A percentile compares a stretch with the other conserved stretches of the same genome.
These are phyloP conservation scores for Scedosporium dehoogii DNA, from an alignment of 2,329 filamentous ascomycete genomes.

Conservation along the genomic window DNA sequence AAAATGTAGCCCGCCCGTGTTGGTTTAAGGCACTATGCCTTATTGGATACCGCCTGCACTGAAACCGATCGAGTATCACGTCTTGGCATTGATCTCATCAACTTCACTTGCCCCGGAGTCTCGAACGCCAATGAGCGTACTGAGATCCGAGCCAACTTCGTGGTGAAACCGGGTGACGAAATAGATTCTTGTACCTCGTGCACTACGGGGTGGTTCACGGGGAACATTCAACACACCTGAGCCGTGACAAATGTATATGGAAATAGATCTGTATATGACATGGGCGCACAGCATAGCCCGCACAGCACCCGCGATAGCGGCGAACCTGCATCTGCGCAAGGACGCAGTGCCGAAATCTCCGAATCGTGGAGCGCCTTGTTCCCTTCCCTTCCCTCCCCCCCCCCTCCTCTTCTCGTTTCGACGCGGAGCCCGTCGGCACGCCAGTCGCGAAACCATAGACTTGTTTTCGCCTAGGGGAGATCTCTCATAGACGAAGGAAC, in stretches of 20 bases:
- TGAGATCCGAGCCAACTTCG: too few relatives aligned
- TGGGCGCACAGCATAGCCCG: too few relatives aligned
- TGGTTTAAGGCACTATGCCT: background rate
- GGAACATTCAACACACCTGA: background rate
- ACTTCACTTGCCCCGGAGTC: background rate
- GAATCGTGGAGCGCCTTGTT: background rate
- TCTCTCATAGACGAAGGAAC: background rate
- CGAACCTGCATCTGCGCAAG: background rate
- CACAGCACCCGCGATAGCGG: too few relatives aligned
- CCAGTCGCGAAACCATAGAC: background rate
- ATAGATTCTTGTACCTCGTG: too few relatives aligned
- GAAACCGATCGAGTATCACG: background rate
- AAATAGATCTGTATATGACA: background rate
- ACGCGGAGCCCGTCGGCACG: background rate
- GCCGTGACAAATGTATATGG: background rate
- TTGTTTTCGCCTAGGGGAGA: background rate
- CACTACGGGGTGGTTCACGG: background rate
- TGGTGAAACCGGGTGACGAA: too few relatives aligned
- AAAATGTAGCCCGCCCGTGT: background rate
- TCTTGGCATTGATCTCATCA: background rate
- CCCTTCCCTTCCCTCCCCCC: background rate
- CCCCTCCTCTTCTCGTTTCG: background rate
- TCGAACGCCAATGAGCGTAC: background rate
- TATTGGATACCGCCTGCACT: background rate
- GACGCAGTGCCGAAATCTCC: background rate